Base-by-base conservation (phyloP, 164 flowering plant species). In the Macadamia integrifolia region DNA sequence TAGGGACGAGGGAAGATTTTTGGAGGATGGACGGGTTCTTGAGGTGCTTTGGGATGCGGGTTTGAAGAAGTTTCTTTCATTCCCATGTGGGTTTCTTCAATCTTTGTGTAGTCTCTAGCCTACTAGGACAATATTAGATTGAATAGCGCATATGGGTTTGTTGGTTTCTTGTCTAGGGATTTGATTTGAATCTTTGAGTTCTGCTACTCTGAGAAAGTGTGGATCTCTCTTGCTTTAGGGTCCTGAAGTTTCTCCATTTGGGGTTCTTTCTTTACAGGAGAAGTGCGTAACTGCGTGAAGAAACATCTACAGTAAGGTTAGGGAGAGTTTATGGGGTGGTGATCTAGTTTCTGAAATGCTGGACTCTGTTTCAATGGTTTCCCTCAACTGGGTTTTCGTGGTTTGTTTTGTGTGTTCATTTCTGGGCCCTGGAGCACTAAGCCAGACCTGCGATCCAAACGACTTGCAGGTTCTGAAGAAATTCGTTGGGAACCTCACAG, bases 381-480 rank as follows among this genome's bases (percentile, higher is more conserved):
- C 76, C 78, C 74, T 82, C 66, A 77, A 76, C 64, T 80, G 83
- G 86, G 74, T 79, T 6, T 74, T 85, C 72, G 66, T 80, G 64
- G 75, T 73, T 67, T 80, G 62, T 61, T 75, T 81, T 42, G 14
- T 81, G 40, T 78, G 75, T 65, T 79, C 82, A 58, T 73, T 66
- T 67, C 67, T 72, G 79, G 67, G 79, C 57, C 65, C 71, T 49
- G 67, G 73, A 72, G 62, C 77, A 53, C 60, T 66, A 18, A 43
- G 61, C 42, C 80, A 52, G 69, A 61, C 70, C 32, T 91, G 92
- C 70, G 73, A 88, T 78, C 80, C 81, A 6, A 72, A 67, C 58
- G 95, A 89, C 72, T 48, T 81, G 46, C 48, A 46, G 66, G 93
- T 93, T 10, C 61, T 92, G 75, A 77, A 75, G 74, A 84, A 84